A percentile compares a stretch with the other conserved stretches of the same genome.
phyloP scores from a whole-genome alignment of 108 stramenopile species.

The Skeletonema grethae region DNA sequence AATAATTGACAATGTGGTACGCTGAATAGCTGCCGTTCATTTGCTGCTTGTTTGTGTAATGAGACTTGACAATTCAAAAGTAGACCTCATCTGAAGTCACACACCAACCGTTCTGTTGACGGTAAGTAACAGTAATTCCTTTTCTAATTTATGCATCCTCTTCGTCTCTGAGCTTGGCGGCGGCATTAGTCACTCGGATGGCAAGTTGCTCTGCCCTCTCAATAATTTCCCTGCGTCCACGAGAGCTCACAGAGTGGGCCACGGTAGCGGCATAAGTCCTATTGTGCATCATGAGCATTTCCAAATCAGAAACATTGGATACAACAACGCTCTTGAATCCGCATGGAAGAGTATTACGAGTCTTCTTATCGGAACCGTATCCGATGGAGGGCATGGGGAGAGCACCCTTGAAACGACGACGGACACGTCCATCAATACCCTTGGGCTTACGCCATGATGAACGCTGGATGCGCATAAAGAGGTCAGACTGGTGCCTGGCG shows the following conservation, averaged over 20 bases:
- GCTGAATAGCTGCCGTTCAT: neutral
- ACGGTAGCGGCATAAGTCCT: constrained; percentile 99
- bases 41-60: neutral
- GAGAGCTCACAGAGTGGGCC: constrained; percentile 91
- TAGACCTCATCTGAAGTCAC: neutral
- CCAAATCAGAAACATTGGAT: constrained; percentile 94
- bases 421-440: constrained; percentile 99
- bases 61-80: neutral
- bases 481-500: constrained; percentile 97
- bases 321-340: constrained; percentile 99
- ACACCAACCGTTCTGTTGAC: neutral
- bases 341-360: constrained; percentile 96
- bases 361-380: constrained; percentile 98
- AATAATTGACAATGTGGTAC: neutral
- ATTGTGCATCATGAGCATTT: constrained; percentile 99
- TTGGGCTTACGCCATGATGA: constrained; percentile 99
- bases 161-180: constrained; percentile 91
- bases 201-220: constrained; percentile 98
- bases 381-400: constrained; percentile 98
- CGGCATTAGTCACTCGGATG: constrained; percentile 90
- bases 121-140: constrained; percentile 15
- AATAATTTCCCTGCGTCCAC: constrained; percentile 94
- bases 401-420: constrained; percentile 99
- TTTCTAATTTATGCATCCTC: constrained; percentile 89
- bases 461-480: constrained; percentile 94